These are phyloP conservation scores for Fennellomyces sp. DNA, from an alignment of 371 early-diverging fungal genomes.

Conservation along the genomic window DNA sequence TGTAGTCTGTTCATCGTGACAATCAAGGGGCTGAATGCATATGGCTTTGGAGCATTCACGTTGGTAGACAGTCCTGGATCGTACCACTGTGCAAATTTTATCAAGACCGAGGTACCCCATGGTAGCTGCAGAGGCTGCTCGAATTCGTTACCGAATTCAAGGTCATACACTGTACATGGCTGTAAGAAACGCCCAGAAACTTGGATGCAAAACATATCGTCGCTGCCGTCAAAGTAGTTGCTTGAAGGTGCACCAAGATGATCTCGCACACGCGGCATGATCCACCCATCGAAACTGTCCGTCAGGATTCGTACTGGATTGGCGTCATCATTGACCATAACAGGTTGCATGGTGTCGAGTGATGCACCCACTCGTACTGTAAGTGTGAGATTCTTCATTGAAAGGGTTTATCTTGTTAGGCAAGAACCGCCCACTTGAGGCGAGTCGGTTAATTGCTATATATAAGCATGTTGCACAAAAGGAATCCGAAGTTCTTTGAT, in stretches of 20 bases:
- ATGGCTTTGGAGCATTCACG: constrained; percentile 73
- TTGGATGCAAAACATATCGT: constrained; percentile 69
- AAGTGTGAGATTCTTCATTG: no score
- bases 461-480: no score
- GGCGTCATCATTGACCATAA: constrained; percentile 68
- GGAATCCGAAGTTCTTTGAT: no score
- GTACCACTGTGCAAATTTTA: constrained; percentile 76
- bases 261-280: constrained; percentile 69
- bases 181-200: constrained; percentile 74
- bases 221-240: constrained; percentile 51
- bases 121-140: constrained; percentile 71
- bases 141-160: constrained; percentile 82
- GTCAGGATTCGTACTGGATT: constrained; percentile 66
- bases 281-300: constrained; percentile 65
- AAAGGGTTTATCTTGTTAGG: no score
- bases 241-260: constrained; percentile 45
- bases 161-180: constrained; percentile 61
- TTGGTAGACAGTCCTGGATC: constrained; percentile 82
- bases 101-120: constrained; percentile 71
- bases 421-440: no score
- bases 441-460: no score
- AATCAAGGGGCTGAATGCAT: constrained; percentile 74
- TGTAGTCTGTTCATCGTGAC: constrained; percentile 71
- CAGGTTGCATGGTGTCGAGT: constrained; percentile 48
- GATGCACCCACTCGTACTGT: constrained; percentile 68